These are phyloP conservation scores for Tetradesmus lagerheimii DNA, from an alignment of 139 green algal genomes.

Conservation along the genomic window DNA sequence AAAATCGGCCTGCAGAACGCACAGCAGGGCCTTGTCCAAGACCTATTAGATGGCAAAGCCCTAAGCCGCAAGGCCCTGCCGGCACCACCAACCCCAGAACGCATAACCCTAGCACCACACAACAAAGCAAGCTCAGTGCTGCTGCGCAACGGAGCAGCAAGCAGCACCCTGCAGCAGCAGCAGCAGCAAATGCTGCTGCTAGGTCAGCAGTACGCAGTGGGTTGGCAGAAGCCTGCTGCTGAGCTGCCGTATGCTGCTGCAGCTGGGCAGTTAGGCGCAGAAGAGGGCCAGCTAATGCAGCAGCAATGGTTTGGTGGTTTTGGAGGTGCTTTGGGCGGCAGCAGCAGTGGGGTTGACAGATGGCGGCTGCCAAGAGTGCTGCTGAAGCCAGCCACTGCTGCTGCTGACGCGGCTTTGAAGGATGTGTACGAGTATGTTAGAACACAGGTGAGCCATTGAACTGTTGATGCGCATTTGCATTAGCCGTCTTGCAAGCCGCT, in stretches of 20 bases:
- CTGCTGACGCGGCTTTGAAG: neutral
- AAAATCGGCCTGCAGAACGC: constrained; percentile 1
- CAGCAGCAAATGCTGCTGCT: neutral
- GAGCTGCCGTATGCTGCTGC: neutral
- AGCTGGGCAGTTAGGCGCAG: neutral
- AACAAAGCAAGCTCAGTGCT: neutral
- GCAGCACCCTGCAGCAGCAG: no score
- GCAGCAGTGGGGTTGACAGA: neutral
- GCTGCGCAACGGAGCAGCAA: neutral
- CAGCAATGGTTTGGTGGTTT: neutral
- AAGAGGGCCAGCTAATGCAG: neutral
- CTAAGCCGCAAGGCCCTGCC: constrained; percentile 1
- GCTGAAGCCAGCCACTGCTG: neutral
- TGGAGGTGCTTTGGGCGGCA: neutral
- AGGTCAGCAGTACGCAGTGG: neutral
- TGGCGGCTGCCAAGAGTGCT: constrained; percentile 6
- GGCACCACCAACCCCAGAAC: constrained; percentile 5
- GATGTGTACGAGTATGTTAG: constrained; percentile 25
- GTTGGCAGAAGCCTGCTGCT: neutral
- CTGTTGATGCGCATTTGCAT: no score
- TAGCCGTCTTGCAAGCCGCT: no score
- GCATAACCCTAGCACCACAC: constrained; percentile 17
- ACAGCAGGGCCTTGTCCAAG: constrained; percentile 6
- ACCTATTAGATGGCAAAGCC: constrained; percentile 21
- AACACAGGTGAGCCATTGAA: neutral